Base-by-base conservation (phyloP, 2,329 filamentous ascomycete genomes). In the Delphinella strobiligena region DNA sequence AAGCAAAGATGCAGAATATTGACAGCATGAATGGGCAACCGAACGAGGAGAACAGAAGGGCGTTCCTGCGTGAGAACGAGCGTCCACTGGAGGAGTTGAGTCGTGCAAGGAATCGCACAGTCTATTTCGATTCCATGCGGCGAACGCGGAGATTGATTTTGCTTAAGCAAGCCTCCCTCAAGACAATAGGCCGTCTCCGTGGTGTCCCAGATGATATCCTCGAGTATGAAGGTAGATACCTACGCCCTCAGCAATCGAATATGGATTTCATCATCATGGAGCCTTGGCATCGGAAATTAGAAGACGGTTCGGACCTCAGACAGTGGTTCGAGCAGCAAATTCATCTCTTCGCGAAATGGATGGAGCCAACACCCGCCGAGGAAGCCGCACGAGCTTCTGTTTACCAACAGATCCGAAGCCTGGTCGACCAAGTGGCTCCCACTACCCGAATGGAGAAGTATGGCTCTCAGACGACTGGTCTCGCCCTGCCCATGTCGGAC, bases 391-490 rank as follows among this genome's bases (percentile, higher is more conserved):
- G 62, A 27, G 49, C 49, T 37, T 50, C 55, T 3, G 43, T 66
- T 12, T 49, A 56, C 17, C 43, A 58, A 5, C 54, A 61, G 40
- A 49, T 54, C 38, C 47, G 41, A 35, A 52, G 32, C 37, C 64
- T 34, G 46, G 54, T 45, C 34, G 47, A 14, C 43, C 43, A 15
- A 45, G 31, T 22, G 4, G 19, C 58, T 3, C 51, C 54, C 10
- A 45, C 52, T 2, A 30, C 40, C 51, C 16, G 31, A 35, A 8
- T 56, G 63, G 5, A 69, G 42, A 44, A 71, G 2, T 69, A 72
- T 42, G 75, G 75, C 14, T 77, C 74, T 7, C 61, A 69, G 41
- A 53, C 56, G 9, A 75, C 67, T 11, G 70, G 71, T 7, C 54
- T 77, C 27, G 66, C 68, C 1, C 51, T 68, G 38, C 62, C 68